A percentile compares a stretch with the other conserved stretches of the same genome.
Conservation (phyloP, 768 basidiomycete genomes). For the Leccinum ochraceum region DNA sequence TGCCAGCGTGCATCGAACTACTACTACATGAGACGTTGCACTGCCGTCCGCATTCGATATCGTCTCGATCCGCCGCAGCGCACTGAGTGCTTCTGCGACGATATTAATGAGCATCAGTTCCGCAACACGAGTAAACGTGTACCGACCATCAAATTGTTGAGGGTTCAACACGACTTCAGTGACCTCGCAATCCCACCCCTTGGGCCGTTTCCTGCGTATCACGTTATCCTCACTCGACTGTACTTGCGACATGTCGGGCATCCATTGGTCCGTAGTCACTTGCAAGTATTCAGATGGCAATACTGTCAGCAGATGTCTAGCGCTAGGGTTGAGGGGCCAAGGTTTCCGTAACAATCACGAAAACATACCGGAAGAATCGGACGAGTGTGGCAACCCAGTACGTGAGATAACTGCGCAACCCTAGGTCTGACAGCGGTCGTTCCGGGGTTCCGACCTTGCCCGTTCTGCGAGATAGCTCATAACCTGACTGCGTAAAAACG, state of each 20-base stretch:
- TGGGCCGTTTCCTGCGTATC: conserved; percentile 48
- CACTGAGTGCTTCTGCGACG: conserved; percentile 52
- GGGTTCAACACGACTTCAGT: conserved; percentile 40
- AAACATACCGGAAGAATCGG: conserved; percentile 76
- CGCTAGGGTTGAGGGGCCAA: not conserved
- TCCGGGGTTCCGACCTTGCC: conserved; percentile 91
- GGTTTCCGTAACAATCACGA: not conserved
- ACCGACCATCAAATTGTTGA: conserved; percentile 43
- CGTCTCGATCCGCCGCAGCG: conserved; percentile 59
- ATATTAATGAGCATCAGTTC: not conserved
- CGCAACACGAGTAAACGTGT: not conserved
- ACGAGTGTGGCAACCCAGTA: conserved; percentile 85
- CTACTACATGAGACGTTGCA: conserved; percentile 65
- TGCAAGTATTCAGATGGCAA: conserved; percentile 54
- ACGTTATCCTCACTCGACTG: conserved; percentile 36
- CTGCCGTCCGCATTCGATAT: conserved; percentile 62
- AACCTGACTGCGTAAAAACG: conserved; percentile 53
- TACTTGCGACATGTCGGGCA: conserved; percentile 41
- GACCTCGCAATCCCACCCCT: conserved; percentile 77
- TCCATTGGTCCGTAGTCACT: conserved; percentile 44
- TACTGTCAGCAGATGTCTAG: conserved; percentile 58
- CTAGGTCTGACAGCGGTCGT: conserved; percentile 91
- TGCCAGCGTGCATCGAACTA: conserved; percentile 65
- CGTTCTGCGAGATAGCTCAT: conserved; percentile 81
- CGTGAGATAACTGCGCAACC: conserved; percentile 84